These are phyloP conservation scores for Taphrina wiesneri DNA, from an alignment of 1,139 yeast species.

Conservation along the genomic window DNA sequence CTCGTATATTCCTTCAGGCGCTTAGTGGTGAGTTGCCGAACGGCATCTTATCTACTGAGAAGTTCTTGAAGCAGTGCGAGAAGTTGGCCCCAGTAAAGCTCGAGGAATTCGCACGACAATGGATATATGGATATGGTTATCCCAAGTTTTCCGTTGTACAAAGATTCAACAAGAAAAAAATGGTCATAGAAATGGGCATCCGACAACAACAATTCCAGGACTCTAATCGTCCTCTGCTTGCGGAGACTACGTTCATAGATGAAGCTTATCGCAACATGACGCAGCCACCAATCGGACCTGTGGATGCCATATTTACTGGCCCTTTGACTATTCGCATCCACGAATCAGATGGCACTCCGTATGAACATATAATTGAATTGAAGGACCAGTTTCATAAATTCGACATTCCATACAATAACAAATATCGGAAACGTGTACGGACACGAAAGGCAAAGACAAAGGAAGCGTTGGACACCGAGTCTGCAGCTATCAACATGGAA, in stretches of 20 bases:
- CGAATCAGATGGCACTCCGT: constrained; percentile 99
- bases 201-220: constrained; percentile 82
- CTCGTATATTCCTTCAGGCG: constrained; percentile 87
- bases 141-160: constrained; percentile 89
- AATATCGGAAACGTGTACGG: constrained; percentile 62
- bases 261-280: constrained; percentile 47
- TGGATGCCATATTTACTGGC: constrained; percentile 54
- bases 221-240: constrained; percentile 48
- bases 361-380: constrained; percentile 92
- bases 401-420: constrained; percentile 93
- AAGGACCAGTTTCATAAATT: constrained; percentile 82
- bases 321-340: constrained; percentile 97
- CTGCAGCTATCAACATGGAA: constrained; percentile 40
- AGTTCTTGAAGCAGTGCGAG: constrained; percentile 90
- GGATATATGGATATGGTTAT: constrained; percentile 89
- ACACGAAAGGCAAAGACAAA: constrained; percentile 38
- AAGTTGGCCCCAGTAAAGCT: constrained; percentile 85
- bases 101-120: constrained; percentile 82
- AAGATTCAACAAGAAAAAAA: constrained; percentile 86
- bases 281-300: constrained; percentile 42
- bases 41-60: constrained; percentile 75
- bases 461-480: constrained; percentile 37
- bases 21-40: constrained; percentile 90
- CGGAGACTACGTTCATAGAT: constrained; percentile 47
- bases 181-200: constrained; percentile 91